Evolutionary conservation across 768 basidiomycete genomes (phyloP), one percentile per base, ranked within the genome.

Genomic region (Tulasnella sp.): DNA sequence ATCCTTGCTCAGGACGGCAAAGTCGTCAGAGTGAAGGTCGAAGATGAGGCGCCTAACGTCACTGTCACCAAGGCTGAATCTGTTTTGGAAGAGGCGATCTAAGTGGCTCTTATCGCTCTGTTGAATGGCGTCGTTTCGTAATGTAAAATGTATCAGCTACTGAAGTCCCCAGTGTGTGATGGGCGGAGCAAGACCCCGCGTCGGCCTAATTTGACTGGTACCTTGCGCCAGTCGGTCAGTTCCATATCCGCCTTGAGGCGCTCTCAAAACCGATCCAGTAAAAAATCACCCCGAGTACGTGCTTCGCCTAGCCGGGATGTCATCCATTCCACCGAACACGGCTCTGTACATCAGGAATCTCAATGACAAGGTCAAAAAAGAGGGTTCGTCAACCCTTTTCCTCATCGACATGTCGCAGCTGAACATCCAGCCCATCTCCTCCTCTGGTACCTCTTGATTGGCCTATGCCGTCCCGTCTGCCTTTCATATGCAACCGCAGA

Each of bases 331-430:
- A 79, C 95, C 95, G 26, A 93, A 90, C 79, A 85, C 88, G 52
- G 93, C 95, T 72, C 86, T 98, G 77, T 97, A 95, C 81, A 81
- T 98, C 81, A 92, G 93, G 78, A 95, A 95, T 78, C 87, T 98
- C 79, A 95, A 97, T 78, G 90, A 94, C 80, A 91, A 94, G 81
- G 84, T 94, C 76, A 91, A 92, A 82, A 97, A 94, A 79, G 89
- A 92, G 32, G 80, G 80, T 80, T 39, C 72, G 79, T 75, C 69
- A 70, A 70, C 69, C 69, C 44, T 52, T 70, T 52, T 70, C 40
- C 47, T 41, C 69, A 29, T 35, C 69, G 44, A 70, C 69, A 70
- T 70, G 69, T 70, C 69, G 52, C 69, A 35, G 69, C 69, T 70
- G 47, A 70, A 70, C 69, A n/a, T 29, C 64, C 42, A 22, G 37